phyloP scores from a whole-genome alignment of 2,329 filamentous ascomycete genomes.

The Botrytis porri region DNA sequence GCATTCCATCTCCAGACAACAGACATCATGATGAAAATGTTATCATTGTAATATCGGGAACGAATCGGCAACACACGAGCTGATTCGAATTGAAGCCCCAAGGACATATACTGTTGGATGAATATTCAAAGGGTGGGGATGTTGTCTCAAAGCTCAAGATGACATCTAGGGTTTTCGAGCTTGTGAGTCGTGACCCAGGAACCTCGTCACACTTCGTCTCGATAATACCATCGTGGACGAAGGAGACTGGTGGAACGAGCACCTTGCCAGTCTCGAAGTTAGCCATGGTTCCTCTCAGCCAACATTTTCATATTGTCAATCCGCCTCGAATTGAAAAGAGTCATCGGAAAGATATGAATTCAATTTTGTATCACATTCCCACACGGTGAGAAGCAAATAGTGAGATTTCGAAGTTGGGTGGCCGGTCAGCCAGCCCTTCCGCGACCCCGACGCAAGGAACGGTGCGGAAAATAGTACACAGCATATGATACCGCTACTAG shows the following conservation, averaged over 20 bases:
- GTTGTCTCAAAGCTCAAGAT: constrained; percentile 23
- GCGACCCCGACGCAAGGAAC: constrained; percentile 32
- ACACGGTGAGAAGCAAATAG: constrained; percentile 6
- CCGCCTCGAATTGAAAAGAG: neutral
- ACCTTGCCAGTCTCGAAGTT: neutral
- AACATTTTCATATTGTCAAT: neutral
- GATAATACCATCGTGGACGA: constrained; percentile 31
- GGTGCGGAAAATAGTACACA: constrained; percentile 23
- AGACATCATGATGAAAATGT: neutral
- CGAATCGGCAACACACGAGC: neutral
- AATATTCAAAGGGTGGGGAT: neutral
- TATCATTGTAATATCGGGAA: neutral
- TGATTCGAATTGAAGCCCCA: neutral
- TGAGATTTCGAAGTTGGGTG: constrained; percentile 11
- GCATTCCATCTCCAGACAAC: neutral
- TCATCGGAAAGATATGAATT: neutral
- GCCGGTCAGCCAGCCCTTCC: constrained; percentile 21
- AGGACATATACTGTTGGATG: neutral
- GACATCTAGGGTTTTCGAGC: constrained; percentile 16
- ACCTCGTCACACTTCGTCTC: constrained; percentile 17
- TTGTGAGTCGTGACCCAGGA: constrained; percentile 24
- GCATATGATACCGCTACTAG: constrained; percentile 21
- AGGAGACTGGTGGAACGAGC: constrained; percentile 28
- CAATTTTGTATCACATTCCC: neutral
- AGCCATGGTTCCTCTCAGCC: neutral